Percentiles rank a stretch among this genome's conserved stretches.
These are phyloP conservation scores for Dendrocalamus latiflorus DNA, from an alignment of 202 grass and related monocot species.

Conservation along the genomic window DNA sequence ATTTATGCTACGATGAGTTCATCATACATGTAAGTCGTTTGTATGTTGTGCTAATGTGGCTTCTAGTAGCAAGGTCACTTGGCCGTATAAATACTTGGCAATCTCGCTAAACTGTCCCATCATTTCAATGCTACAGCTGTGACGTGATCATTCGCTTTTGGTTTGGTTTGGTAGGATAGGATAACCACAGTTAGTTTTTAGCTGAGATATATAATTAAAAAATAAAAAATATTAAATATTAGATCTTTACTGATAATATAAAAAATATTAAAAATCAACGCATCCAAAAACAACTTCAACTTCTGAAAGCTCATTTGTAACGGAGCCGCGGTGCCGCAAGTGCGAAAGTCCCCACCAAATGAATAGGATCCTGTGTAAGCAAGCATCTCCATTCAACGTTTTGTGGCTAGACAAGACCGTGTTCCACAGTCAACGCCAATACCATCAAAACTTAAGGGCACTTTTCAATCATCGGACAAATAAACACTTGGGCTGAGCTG, in stretches of 20 bases:
- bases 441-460: not conserved
- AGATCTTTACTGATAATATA: too few relatives aligned
- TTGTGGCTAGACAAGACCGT: not conserved
- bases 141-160: not conserved
- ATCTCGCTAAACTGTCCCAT: not conserved
- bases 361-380: slow-evolving; percentile 32
- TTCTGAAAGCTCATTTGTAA: too few relatives aligned
- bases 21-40: not conserved
- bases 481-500: too few relatives aligned
- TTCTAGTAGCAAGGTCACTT: not conserved
- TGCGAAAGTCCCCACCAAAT: slow-evolving; percentile 12
- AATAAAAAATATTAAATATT: too few relatives aligned
- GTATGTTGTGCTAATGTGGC: not conserved
- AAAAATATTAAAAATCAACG: too few relatives aligned
- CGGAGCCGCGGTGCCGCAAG: not conserved
- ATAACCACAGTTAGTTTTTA: too few relatives aligned
- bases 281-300: too few relatives aligned
- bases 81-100: too few relatives aligned
- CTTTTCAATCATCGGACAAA: too few relatives aligned
- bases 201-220: too few relatives aligned
- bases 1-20: not conserved
- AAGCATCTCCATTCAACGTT: slow-evolving; percentile 8
- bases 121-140: not conserved
- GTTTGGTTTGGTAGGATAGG: too few relatives aligned
- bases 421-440: not conserved